Conservation (phyloP, 2,329 filamentous ascomycete genomes). For the Hymenoscyphus linearis region DNA sequence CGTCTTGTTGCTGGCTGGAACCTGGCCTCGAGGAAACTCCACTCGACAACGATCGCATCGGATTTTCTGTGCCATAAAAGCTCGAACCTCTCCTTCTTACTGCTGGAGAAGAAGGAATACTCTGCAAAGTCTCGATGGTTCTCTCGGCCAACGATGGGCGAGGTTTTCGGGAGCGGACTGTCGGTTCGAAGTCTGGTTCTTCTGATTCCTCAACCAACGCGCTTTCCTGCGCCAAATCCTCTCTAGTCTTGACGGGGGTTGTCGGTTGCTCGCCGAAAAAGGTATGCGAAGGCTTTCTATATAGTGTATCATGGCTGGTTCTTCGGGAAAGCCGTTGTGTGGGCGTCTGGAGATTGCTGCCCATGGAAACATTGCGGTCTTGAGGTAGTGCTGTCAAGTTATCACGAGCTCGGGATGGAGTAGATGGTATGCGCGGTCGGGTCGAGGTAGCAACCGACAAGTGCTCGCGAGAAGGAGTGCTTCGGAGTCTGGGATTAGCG, state of each 20-base stretch:
- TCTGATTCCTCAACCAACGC: constrained; percentile 14
- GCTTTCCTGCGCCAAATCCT: constrained; percentile 13
- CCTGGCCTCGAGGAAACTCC: constrained; percentile 24
- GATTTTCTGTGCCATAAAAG: constrained; percentile 64
- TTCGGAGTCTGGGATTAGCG: constrained; percentile 26
- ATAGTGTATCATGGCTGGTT: constrained; percentile 20
- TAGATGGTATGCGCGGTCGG: constrained; percentile 18
- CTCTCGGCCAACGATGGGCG: constrained; percentile 69
- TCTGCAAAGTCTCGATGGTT: constrained; percentile 77
- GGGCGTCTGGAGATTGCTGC: constrained; percentile 11
- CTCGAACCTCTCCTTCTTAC: constrained; percentile 61
- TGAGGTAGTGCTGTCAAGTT: constrained; percentile 2
- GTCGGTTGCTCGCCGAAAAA: constrained; percentile 9
- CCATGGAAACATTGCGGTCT: constrained; percentile 12
- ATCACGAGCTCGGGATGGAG: constrained; percentile 13
- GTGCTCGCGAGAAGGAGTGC: constrained; percentile 21
- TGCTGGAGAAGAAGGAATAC: constrained; percentile 72
- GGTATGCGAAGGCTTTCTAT: constrained; percentile 19
- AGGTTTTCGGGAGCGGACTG: constrained; percentile 11
- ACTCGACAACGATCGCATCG: constrained; percentile 45
- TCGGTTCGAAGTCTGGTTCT: neutral
- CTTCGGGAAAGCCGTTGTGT: constrained; percentile 11
- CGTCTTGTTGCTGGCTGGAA: constrained; percentile 59
- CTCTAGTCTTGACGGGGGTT: constrained; percentile 2
- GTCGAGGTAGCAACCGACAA: constrained; percentile 12